phyloP scores from a whole-genome alignment of 345 rosid species.

The Aquilaria malaccensis region DNA sequence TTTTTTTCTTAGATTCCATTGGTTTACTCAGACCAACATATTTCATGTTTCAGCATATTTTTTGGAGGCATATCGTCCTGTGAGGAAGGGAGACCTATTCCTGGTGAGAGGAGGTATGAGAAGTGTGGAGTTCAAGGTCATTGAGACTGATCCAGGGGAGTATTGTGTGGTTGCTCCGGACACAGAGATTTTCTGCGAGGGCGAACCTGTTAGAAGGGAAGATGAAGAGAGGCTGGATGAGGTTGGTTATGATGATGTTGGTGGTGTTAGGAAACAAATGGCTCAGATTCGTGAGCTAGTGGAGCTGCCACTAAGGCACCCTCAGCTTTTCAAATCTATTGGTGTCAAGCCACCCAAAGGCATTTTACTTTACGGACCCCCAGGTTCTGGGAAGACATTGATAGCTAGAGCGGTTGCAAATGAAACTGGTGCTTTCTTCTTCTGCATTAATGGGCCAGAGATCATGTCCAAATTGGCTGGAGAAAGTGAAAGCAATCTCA shows the following conservation, averaged over 20 bases:
- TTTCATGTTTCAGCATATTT: slow-evolving; percentile 41
- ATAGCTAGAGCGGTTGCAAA: slow-evolving; percentile 69
- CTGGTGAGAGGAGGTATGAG: slow-evolving; percentile 71
- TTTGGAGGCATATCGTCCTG: slow-evolving; percentile 60
- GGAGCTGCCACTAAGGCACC: slow-evolving; percentile 65
- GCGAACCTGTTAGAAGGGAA: slow-evolving; percentile 61
- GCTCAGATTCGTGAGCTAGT: slow-evolving; percentile 73
- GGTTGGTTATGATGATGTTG: slow-evolving; percentile 73
- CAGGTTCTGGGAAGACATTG: slow-evolving; percentile 53
- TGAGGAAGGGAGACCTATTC: slow-evolving; percentile 62
- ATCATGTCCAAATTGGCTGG: slow-evolving; percentile 77
- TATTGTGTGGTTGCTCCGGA: slow-evolving; percentile 72
- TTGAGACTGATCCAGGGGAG: slow-evolving; percentile 51
- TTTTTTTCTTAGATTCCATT: not conserved
- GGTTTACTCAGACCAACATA: too few relatives aligned
- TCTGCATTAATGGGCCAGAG: slow-evolving; percentile 65
- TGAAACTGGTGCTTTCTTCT: slow-evolving; percentile 72
- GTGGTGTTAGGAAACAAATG: slow-evolving; percentile 71
- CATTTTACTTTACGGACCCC: slow-evolving; percentile 58
- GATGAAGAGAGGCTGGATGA: slow-evolving; percentile 69
- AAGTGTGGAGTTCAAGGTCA: slow-evolving; percentile 61
- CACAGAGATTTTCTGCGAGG: slow-evolving; percentile 67
- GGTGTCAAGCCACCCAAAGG: slow-evolving; percentile 76
- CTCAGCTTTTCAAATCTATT: slow-evolving; percentile 63
- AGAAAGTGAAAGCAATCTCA: slow-evolving; percentile 66